A percentile compares a stretch with the other conserved stretches of the same genome.
These are phyloP conservation scores for Centrapalus pauciflorus DNA, from an alignment of 129 eudicot genomes.

Conservation along the genomic window DNA sequence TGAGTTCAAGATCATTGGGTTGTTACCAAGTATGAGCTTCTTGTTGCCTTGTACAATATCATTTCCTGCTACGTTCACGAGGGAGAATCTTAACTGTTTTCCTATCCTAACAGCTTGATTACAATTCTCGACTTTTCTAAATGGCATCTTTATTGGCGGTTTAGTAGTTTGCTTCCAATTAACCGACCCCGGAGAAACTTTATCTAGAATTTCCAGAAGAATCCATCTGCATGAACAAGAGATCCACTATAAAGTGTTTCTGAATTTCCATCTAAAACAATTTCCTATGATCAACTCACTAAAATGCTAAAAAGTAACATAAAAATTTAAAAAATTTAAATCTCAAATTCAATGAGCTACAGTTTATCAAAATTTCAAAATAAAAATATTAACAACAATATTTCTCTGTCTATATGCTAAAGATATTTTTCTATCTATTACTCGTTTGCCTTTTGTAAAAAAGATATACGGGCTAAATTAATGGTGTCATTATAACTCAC, in stretches of 20 bases:
- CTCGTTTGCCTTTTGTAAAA: not conserved
- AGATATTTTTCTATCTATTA: not conserved
- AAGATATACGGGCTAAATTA: not conserved
- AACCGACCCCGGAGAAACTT: slow-evolving; percentile 84
- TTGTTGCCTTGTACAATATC: slow-evolving; percentile 95
- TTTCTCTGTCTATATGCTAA: not conserved
- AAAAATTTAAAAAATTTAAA: no score
- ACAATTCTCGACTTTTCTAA: slow-evolving; percentile 92
- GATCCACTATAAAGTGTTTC: slow-evolving; percentile 24
- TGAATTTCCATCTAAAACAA: slow-evolving; percentile 8
- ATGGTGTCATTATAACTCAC: not conserved
- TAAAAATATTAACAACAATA: not conserved
- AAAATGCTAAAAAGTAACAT: not conserved
- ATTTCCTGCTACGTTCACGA: slow-evolving; percentile 85
- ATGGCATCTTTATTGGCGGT: slow-evolving; percentile 98
- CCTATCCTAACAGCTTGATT: slow-evolving; percentile 90
- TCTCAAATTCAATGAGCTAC: not conserved
- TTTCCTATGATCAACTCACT: not conserved
- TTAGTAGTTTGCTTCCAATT: slow-evolving; percentile 88
- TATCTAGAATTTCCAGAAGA: slow-evolving; percentile 85
- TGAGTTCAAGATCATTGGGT: not conserved
- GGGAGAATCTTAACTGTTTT: slow-evolving; percentile 73
- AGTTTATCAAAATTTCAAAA: not conserved
- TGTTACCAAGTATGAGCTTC: slow-evolving; percentile 90
- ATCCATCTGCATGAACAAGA: slow-evolving; percentile 69